phyloP scores from a whole-genome alignment of 108 stramenopile genomes.

The Nitzschia putrida region DNA sequence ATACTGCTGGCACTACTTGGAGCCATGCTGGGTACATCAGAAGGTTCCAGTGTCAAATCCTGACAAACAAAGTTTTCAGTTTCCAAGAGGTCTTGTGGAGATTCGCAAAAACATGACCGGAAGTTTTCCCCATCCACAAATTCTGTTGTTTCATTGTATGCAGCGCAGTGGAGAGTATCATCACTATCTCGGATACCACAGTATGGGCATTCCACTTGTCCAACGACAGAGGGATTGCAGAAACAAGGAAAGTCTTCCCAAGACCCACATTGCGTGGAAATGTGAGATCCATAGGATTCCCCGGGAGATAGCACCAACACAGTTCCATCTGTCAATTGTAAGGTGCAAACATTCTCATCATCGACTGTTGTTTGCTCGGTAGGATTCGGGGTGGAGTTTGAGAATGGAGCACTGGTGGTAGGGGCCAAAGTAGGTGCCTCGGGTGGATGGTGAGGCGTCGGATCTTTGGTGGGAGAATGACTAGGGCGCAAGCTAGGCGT shows the following conservation, averaged over 20 bases:
- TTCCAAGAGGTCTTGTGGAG: not conserved
- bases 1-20: no score
- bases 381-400: no score
- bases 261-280: not conserved
- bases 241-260: slow-evolving; percentile 28
- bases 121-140: not conserved
- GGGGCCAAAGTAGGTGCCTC: not conserved
- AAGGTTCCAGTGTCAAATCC: no score
- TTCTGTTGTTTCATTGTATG: slow-evolving; percentile 8
- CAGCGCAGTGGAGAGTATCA: slow-evolving; percentile 1
- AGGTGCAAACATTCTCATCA: slow-evolving; percentile 11
- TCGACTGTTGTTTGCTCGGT: not conserved
- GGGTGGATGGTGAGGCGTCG: no score
- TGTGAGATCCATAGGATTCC: slow-evolving; percentile 9
- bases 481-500: no score
- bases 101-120: slow-evolving; percentile 7
- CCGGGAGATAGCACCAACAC: slow-evolving; percentile 7
- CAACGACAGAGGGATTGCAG: slow-evolving; percentile 29
- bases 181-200: slow-evolving; percentile 6
- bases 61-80: no score
- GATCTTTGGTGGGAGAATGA: no score
- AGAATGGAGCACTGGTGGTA: not conserved
- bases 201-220: slow-evolving; percentile 36
- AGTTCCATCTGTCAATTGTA: slow-evolving; percentile 5
- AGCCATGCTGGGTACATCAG: no score